Evolutionary conservation across 208 protist species (phyloP).

Genomic region (Acanthamoeba comandoni): DNA sequence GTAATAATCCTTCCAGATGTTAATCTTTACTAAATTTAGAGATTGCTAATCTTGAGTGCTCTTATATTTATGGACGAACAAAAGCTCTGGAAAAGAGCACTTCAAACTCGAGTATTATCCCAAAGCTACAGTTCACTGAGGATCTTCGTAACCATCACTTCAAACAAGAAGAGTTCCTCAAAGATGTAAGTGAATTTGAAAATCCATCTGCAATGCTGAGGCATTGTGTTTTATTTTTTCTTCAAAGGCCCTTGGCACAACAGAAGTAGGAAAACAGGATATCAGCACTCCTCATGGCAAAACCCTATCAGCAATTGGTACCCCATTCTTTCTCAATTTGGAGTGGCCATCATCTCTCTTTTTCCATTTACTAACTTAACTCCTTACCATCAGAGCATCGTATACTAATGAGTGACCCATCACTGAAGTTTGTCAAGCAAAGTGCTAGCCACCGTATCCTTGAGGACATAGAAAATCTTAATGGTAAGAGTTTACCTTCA

Average conservation of each 20-base stretch:
- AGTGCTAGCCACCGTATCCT: constrained; percentile 41
- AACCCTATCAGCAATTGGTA: constrained; percentile 50
- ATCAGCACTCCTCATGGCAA: constrained; percentile 3
- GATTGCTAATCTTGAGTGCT: background rate
- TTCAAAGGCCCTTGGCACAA: constrained; percentile 21
- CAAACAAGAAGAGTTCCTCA: constrained; percentile 69
- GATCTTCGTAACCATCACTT: constrained; percentile 63
- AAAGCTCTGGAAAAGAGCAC: constrained; percentile 50
- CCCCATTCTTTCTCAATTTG: background rate
- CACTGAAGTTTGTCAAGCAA: constrained; percentile 65
- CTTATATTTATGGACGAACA: background rate
- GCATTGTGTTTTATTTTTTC: too few species aligned
- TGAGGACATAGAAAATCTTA: constrained; percentile 68
- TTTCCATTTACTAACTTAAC: background rate
- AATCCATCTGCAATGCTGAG: too few species aligned
- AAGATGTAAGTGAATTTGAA: background rate
- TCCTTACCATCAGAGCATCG: constrained; percentile 22
- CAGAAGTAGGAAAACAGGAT: constrained; percentile 13
- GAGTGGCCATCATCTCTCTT: background rate
- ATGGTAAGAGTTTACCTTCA: background rate
- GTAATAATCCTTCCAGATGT: too few species aligned
- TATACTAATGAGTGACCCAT: constrained; percentile 48
- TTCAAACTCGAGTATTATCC: constrained; percentile 39
- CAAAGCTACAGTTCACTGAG: constrained; percentile 65
- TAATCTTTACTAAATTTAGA: too few species aligned